Conservation (phyloP, 2,329 filamentous ascomycete genomes). For the Aureobasidium melanogenum region DNA sequence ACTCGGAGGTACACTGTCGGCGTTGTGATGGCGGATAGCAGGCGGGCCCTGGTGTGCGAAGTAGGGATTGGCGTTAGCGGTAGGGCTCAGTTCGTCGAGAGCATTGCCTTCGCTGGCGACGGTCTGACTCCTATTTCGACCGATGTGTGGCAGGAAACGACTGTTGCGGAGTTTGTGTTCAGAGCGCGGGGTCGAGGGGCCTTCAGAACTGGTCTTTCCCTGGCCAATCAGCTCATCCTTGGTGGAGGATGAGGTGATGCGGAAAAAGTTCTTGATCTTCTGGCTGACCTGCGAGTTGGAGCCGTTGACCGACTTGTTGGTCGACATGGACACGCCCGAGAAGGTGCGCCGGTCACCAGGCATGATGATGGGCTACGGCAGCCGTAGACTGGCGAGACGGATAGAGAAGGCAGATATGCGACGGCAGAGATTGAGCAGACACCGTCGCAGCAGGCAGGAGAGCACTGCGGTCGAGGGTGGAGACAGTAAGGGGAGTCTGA, state of each 20-base stretch:
- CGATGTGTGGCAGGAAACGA: slow-evolving; percentile 79
- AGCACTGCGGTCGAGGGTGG: neutral
- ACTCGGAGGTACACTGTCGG: slow-evolving; percentile 83
- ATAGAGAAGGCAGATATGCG: neutral
- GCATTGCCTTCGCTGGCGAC: slow-evolving; percentile 88
- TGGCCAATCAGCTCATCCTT: slow-evolving; percentile 29
- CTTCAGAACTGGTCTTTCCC: slow-evolving; percentile 27
- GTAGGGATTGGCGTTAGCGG: slow-evolving; percentile 91
- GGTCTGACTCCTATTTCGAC: slow-evolving; percentile 79
- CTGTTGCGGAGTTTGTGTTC: slow-evolving; percentile 70
- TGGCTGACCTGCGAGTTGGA: slow-evolving; percentile 50
- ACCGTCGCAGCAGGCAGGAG: slow-evolving; percentile 1
- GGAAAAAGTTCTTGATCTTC: slow-evolving; percentile 62
- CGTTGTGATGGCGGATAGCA: slow-evolving; percentile 87
- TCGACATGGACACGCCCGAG: slow-evolving; percentile 32
- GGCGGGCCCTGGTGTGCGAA: slow-evolving; percentile 95
- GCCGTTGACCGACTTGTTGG: slow-evolving; percentile 39
- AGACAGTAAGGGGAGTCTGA: neutral
- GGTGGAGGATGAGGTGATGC: slow-evolving; percentile 46
- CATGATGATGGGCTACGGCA: slow-evolving; percentile 24
- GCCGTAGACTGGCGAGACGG: neutral
- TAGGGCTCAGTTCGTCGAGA: slow-evolving; percentile 87
- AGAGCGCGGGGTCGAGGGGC: slow-evolving; percentile 41
- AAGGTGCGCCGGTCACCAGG: slow-evolving; percentile 40
- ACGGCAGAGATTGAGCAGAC: neutral